A percentile compares a stretch with the other conserved stretches of the same genome.
phyloP scores from a whole-genome alignment of 148 eudicot genomes.

The Agrostemma githago region DNA sequence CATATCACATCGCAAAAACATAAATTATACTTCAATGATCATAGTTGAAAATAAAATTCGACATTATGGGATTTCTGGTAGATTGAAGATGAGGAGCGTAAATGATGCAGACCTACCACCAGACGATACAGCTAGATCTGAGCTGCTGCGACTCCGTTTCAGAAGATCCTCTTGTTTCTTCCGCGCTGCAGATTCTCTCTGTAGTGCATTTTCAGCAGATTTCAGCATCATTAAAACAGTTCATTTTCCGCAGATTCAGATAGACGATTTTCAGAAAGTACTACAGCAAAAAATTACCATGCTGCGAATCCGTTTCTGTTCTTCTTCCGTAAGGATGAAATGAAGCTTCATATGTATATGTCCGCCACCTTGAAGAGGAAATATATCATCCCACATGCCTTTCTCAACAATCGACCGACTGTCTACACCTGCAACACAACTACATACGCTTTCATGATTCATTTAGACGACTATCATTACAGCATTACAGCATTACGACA shows the following conservation, averaged over 20 bases:
- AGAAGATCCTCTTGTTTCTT: slow-evolving; percentile 54
- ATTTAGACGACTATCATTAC: neutral
- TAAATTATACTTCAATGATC: slow-evolving; percentile 1
- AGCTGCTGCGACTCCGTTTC: slow-evolving; percentile 24
- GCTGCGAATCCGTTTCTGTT: slow-evolving; percentile 50
- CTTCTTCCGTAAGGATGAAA: slow-evolving; percentile 71
- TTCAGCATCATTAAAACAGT: neutral
- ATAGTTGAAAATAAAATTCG: neutral
- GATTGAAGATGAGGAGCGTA: neutral
- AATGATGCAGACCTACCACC: slow-evolving; percentile 39
- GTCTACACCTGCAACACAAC: slow-evolving; percentile 44
- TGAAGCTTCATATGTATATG: slow-evolving; percentile 63
- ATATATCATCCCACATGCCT: slow-evolving; percentile 72
- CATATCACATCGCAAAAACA: slow-evolving; percentile 21
- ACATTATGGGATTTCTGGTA: neutral
- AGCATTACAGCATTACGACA: neutral
- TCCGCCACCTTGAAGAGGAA: slow-evolving; percentile 73
- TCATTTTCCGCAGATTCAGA: neutral
- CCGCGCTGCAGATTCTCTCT: slow-evolving; percentile 82
- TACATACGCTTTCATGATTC: slow-evolving; percentile 15
- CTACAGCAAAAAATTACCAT: slow-evolving; percentile 44
- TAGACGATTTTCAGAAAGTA: neutral
- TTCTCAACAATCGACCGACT: slow-evolving; percentile 65
- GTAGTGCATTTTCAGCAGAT: neutral
- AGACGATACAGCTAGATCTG: slow-evolving; percentile 33